phyloP scores from a whole-genome alignment of 2,329 filamentous ascomycete genomes.

The Lecanicillium sp. region DNA sequence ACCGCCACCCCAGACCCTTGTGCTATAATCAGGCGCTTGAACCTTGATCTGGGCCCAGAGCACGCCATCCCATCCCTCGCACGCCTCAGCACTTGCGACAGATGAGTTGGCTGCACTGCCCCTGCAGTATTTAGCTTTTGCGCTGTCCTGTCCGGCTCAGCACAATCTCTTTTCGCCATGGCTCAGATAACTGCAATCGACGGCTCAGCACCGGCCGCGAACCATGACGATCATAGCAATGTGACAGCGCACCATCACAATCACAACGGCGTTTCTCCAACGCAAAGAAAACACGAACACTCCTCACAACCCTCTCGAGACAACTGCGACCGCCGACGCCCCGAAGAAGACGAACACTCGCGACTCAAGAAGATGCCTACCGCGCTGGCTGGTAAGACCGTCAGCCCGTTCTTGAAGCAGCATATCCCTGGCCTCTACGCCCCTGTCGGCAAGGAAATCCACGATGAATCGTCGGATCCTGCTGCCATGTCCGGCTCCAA shows the following conservation, averaged over 20 bases:
- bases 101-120: slow-evolving; percentile 6
- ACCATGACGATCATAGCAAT: slow-evolving; percentile 7
- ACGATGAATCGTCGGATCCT: slow-evolving; percentile 16
- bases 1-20: no score
- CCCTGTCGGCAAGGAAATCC: slow-evolving; percentile 55
- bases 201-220: slow-evolving; percentile 1
- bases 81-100: slow-evolving; percentile 7
- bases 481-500: slow-evolving; percentile 17
- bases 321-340: slow-evolving; percentile 43
- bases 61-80: slow-evolving; percentile 8
- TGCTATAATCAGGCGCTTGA: no score
- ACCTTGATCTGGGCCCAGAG: slow-evolving; percentile 1
- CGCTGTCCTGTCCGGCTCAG: slow-evolving; percentile 3
- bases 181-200: slow-evolving; percentile 2
- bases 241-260: slow-evolving; percentile 4
- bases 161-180: slow-evolving; percentile 5
- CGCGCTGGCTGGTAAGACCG: slow-evolving; percentile 66
- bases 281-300: background rate
- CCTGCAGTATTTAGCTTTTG: slow-evolving; percentile 6
- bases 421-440: slow-evolving; percentile 89
- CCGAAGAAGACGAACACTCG: slow-evolving; percentile 39
- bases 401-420: slow-evolving; percentile 81
- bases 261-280: background rate
- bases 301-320: slow-evolving; percentile 19
- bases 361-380: slow-evolving; percentile 49